Conservation (phyloP, 2,329 filamentous ascomycete species). For the Cercospora zeae-maydis region DNA sequence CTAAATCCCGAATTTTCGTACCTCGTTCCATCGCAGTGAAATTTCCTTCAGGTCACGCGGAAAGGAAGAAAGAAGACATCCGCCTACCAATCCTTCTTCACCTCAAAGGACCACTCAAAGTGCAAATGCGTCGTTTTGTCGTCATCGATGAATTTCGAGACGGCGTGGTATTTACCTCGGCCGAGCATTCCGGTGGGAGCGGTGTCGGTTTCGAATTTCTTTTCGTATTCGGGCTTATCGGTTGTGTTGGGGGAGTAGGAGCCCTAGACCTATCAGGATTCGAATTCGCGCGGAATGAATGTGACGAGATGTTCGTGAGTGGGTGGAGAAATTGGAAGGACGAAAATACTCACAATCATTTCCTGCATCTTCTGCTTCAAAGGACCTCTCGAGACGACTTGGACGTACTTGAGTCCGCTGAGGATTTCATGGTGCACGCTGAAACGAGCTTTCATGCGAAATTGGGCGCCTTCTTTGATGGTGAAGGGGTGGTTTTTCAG, state of each 20-base stretch:
- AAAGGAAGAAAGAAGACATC: neutral
- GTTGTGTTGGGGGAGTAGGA: constrained; percentile 92
- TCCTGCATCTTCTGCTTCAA: constrained; percentile 90
- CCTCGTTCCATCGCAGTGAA: neutral
- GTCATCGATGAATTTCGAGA: constrained; percentile 90
- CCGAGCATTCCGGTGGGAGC: constrained; percentile 87
- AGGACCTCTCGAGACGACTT: constrained; percentile 86
- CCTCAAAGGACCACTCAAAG: constrained; percentile 96
- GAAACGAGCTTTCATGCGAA: constrained; percentile 92
- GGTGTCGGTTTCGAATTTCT: constrained; percentile 89
- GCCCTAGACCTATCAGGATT: constrained; percentile 53
- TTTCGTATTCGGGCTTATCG: constrained; percentile 78
- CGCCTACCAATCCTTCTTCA: constrained; percentile 86
- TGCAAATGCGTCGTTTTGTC: constrained; percentile 85
- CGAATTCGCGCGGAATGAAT: neutral
- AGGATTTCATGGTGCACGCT: constrained; percentile 96
- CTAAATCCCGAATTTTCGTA: neutral
- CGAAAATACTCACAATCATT: constrained; percentile 75
- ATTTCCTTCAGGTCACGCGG: neutral
- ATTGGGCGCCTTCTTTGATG: constrained; percentile 92
- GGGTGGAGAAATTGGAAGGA: neutral
- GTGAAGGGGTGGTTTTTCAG: constrained; percentile 92
- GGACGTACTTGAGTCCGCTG: constrained; percentile 91
- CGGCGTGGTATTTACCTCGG: constrained; percentile 84
- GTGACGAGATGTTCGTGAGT: neutral